Evolutionary conservation across 495 filamentous ascomycete species (phyloP).

Genomic region (Penicillium lagena): DNA sequence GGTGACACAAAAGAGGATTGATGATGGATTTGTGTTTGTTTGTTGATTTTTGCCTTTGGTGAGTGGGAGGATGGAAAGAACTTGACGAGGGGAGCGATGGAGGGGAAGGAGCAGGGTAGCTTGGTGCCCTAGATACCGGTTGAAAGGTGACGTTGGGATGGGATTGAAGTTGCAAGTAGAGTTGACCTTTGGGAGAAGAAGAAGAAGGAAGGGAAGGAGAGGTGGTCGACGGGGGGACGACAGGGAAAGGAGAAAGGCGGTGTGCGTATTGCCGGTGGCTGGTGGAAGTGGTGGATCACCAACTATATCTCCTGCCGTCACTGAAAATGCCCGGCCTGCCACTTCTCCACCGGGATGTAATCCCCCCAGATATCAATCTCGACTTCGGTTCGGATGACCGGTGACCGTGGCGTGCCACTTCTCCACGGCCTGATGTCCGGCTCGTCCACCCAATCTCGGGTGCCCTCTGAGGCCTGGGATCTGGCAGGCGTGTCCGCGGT

Average conservation of each 20-base stretch:
- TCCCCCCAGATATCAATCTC: not conserved
- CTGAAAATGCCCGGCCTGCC: slow-evolving; percentile 1
- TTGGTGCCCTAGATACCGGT: slow-evolving; percentile 76
- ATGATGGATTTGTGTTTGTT: slow-evolving; percentile 29
- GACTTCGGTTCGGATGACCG: not conserved
- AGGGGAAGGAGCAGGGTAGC: slow-evolving; percentile 65
- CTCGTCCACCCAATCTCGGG: no score
- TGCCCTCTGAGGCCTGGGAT: no score
- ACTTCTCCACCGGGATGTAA: slow-evolving; percentile 1
- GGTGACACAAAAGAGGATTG: slow-evolving; percentile 8
- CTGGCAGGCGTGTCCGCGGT: no score
- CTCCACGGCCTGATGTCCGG: no score
- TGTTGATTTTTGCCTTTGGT: slow-evolving; percentile 12
- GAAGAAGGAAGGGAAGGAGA: slow-evolving; percentile 9
- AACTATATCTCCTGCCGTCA: not conserved
- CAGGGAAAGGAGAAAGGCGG: slow-evolving; percentile 10
- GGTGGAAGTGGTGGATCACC: no score
- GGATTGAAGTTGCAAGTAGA: slow-evolving; percentile 7
- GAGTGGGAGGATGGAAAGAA: slow-evolving; percentile 32
- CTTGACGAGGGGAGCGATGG: slow-evolving; percentile 39
- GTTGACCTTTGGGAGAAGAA: slow-evolving; percentile 13
- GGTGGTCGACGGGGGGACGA: slow-evolving; percentile 12
- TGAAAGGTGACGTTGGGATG: slow-evolving; percentile 23
- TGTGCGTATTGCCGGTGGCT: slow-evolving; percentile 1
- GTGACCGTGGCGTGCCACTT: not conserved